phyloP scores from a whole-genome alignment of 305 asterid genomes.

The Solanum hybrid region DNA sequence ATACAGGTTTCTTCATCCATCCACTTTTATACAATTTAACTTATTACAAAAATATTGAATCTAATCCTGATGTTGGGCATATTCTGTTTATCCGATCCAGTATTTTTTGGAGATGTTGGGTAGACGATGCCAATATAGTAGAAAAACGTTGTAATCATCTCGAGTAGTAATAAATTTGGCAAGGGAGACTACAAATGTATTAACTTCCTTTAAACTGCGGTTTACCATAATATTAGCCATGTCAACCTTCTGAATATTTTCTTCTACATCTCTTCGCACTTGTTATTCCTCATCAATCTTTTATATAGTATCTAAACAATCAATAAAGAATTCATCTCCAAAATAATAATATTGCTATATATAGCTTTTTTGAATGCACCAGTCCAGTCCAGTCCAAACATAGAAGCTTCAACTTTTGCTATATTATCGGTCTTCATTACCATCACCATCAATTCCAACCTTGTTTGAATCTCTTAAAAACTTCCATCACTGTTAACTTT shows the following conservation, averaged over 20 bases:
- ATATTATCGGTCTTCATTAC: background rate
- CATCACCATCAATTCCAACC: background rate
- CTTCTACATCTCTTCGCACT: background rate
- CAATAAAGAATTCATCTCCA: background rate
- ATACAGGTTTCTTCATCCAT: background rate
- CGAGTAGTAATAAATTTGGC: background rate
- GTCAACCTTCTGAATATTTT: background rate
- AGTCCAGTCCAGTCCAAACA: background rate
- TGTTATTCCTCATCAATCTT: background rate
- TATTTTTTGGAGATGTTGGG: background rate
- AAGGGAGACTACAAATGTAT: background rate
- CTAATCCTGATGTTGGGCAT: too few relatives aligned
- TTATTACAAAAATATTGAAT: background rate
- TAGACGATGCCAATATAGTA: background rate
- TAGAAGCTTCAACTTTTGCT: background rate
- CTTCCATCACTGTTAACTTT: background rate
- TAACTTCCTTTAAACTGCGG: background rate
- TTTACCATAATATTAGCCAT: background rate
- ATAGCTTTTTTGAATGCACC: background rate
- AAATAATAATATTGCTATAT: background rate
- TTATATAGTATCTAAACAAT: background rate
- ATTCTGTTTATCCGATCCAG: too few relatives aligned
- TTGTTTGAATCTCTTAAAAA: background rate
- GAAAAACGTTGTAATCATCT: background rate
- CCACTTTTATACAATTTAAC: background rate